phyloP scores from a whole-genome alignment of 176 grass and related monocot species.

The sorghum (Sorghum bicolor) region DNA sequence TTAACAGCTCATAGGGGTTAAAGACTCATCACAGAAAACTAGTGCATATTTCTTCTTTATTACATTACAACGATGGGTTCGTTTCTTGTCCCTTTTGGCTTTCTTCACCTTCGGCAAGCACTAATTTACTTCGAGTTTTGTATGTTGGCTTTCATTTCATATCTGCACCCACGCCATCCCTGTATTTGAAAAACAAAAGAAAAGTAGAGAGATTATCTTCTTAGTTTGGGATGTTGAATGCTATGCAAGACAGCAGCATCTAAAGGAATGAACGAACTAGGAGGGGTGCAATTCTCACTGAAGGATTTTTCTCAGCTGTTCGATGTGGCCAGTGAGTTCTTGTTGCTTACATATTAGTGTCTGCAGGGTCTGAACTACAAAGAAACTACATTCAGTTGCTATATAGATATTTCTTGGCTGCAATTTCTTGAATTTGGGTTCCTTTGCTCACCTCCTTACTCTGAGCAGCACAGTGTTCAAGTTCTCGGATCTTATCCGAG shows the following conservation, averaged over 20 bases:
- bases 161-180: slow-evolving; percentile 1
- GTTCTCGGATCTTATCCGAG: slow-evolving; percentile 51
- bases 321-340: slow-evolving; percentile 55
- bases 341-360: slow-evolving; percentile 59
- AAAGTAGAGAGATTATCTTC: not conserved
- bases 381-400: slow-evolving; percentile 14
- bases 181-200: slow-evolving; percentile 9
- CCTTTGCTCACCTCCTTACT: slow-evolving; percentile 54
- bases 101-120: not conserved
- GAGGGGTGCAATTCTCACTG: slow-evolving; percentile 32
- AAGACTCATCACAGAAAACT: not conserved
- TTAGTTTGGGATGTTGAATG: not conserved
- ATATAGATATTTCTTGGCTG: not conserved
- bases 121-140: slow-evolving; percentile 8
- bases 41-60: slow-evolving; percentile 5
- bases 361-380: slow-evolving; percentile 51
- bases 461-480: slow-evolving; percentile 57
- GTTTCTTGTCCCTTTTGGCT: not conserved
- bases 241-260: not conserved
- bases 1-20: not conserved
- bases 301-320: slow-evolving; percentile 56
- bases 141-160: not conserved
- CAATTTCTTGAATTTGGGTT: slow-evolving; percentile 25
- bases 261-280: slow-evolving; percentile 1
- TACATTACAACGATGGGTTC: not conserved